Evolutionary conservation across 305 asterid species (phyloP).

Genomic region (Fraxinus greggii): DNA sequence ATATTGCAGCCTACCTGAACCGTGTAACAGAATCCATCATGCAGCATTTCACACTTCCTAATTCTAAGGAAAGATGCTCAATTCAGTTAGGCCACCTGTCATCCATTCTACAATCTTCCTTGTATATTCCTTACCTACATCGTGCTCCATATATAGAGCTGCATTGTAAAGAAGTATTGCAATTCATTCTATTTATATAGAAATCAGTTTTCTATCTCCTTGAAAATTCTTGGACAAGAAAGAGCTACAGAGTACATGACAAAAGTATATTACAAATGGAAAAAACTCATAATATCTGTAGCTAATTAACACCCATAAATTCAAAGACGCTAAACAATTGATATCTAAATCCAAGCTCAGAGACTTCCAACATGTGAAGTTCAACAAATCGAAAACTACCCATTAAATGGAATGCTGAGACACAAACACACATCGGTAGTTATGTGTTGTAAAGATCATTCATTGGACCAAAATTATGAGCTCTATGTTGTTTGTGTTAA

Average conservation of each 20-base stretch:
- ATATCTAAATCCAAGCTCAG: constrained; percentile 16
- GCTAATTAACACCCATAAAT: constrained; percentile 26
- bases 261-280: constrained; percentile 22
- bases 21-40: too few relatives aligned
- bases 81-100: too few relatives aligned
- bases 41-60: too few relatives aligned
- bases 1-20: too few relatives aligned
- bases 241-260: constrained; percentile 60
- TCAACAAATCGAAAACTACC: constrained; percentile 23
- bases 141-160: too few relatives aligned
- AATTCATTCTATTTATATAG: too few relatives aligned
- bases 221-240: constrained; percentile 41
- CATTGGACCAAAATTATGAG: constrained; percentile 1
- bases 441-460: constrained; percentile 13
- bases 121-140: too few relatives aligned
- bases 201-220: too few relatives aligned
- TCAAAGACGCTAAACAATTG: constrained; percentile 16
- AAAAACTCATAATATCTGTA: constrained; percentile 36
- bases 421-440: constrained; percentile 19
- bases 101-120: too few relatives aligned
- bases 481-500: background rate
- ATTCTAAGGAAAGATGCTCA: too few relatives aligned
- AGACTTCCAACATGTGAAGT: constrained; percentile 15
- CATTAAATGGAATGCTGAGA: constrained; percentile 29
- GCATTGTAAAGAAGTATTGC: too few relatives aligned